Conservation (phyloP, 192 early-diverging fungal species). For the Backusella morwellensis region DNA sequence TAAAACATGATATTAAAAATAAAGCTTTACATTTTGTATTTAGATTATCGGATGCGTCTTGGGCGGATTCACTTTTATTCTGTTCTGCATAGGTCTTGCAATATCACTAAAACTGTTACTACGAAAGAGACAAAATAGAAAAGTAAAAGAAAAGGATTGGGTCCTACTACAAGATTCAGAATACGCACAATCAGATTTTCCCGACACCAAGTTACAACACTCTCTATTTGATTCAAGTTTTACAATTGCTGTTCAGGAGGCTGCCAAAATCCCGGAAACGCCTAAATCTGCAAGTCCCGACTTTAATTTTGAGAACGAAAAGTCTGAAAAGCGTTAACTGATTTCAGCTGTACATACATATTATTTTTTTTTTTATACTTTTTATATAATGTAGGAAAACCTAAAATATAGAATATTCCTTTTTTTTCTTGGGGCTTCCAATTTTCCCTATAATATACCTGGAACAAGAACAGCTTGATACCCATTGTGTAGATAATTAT, state of each 20-base stretch:
- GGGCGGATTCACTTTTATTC: background rate
- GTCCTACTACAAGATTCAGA: background rate
- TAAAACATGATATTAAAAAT: background rate
- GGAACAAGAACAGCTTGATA: no score
- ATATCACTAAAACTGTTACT: background rate
- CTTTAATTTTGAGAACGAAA: background rate
- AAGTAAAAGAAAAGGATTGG: background rate
- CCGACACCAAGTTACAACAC: background rate
- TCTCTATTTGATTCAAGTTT: background rate
- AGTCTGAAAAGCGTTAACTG: background rate
- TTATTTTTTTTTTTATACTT: no score
- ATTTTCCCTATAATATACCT: no score
- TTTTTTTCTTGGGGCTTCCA: no score
- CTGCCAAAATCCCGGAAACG: constrained; percentile 1
- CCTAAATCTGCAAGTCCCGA: background rate
- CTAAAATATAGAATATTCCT: no score
- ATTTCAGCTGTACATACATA: no score
- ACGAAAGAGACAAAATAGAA: background rate
- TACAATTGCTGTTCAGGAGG: background rate
- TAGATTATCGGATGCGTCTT: constrained; percentile 1
- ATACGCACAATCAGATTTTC: background rate
- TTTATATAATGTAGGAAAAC: no score
- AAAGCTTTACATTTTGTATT: background rate
- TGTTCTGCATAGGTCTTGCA: background rate
- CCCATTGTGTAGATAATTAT: no score